Conservation (phyloP, 2,329 filamentous ascomycete genomes). For the Alternaria brassicae region DNA sequence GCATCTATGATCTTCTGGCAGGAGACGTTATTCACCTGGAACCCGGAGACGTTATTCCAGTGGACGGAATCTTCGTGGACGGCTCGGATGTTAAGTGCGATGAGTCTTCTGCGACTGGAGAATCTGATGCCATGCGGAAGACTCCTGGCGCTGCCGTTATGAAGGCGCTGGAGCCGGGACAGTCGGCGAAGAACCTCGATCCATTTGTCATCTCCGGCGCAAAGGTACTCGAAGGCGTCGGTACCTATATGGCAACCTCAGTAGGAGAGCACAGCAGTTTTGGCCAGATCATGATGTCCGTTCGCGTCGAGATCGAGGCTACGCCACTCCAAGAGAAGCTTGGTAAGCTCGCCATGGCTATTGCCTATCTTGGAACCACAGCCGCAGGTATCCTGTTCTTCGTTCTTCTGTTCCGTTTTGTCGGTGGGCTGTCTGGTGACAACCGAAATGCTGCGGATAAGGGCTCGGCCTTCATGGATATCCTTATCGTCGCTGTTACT, state of each 20-base stretch:
- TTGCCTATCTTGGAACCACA: conserved; percentile 58
- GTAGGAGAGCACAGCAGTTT: conserved; percentile 64
- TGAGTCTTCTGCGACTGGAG: conserved; percentile 75
- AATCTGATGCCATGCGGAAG: conserved; percentile 75
- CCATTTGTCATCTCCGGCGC: conserved; percentile 69
- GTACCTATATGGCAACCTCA: conserved; percentile 63
- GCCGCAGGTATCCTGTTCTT: conserved; percentile 51
- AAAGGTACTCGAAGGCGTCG: conserved; percentile 60
- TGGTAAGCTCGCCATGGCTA: conserved; percentile 58
- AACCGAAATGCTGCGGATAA: conserved; percentile 36
- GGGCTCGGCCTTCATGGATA: conserved; percentile 50
- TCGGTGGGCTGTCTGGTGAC: conserved; percentile 41
- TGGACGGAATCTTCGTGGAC: conserved; percentile 72
- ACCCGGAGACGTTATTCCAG: conserved; percentile 72
- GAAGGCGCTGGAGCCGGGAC: conserved; percentile 60
- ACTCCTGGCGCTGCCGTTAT: conserved; percentile 66
- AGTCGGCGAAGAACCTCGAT: conserved; percentile 62
- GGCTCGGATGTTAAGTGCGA: conserved; percentile 73
- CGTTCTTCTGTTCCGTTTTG: conserved; percentile 50
- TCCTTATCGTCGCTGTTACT: conserved; percentile 53
- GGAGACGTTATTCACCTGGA: conserved; percentile 74
- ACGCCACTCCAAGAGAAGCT: conserved; percentile 64
- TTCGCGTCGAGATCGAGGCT: conserved; percentile 60
- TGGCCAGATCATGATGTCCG: conserved; percentile 64
- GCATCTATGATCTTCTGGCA: conserved; percentile 66